phyloP scores from a whole-genome alignment of 805 yeast genomes.

The Teunomyces funiuensis region DNA sequence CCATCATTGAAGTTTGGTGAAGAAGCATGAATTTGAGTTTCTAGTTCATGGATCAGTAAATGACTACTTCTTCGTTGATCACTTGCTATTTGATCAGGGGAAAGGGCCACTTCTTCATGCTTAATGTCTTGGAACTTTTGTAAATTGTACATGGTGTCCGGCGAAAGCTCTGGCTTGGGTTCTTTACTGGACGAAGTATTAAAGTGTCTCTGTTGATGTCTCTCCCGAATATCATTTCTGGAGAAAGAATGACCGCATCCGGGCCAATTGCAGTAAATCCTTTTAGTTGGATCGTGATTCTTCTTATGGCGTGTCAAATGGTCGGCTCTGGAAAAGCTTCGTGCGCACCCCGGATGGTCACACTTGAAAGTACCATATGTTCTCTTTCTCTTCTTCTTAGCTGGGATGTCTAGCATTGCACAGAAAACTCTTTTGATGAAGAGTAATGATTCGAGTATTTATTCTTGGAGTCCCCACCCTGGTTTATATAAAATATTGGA shows the following conservation, averaged over 20 bases:
- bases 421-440: neutral
- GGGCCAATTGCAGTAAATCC: slow-evolving; percentile 9
- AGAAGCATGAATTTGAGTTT: neutral
- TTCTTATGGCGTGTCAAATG: slow-evolving; percentile 11
- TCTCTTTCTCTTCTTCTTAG: slow-evolving; percentile 17
- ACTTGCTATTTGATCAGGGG: neutral
- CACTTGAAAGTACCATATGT: slow-evolving; percentile 17
- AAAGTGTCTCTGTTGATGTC: slow-evolving; percentile 8
- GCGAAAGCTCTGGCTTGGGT: neutral
- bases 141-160: neutral
- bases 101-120: neutral
- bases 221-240: slow-evolving; percentile 11
- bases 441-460: too few species aligned
- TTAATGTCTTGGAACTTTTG: neutral
- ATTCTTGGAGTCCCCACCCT: too few species aligned
- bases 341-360: slow-evolving; percentile 5
- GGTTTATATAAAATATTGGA: too few species aligned
- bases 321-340: slow-evolving; percentile 9
- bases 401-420: neutral
- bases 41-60: neutral
- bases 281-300: slow-evolving; percentile 10
- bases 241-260: slow-evolving; percentile 7
- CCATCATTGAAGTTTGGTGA: neutral
- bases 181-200: neutral
- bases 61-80: neutral